Evolutionary conservation across 495 filamentous ascomycete genomes (phyloP).

Genomic region (Penicillium riverlandense): DNA sequence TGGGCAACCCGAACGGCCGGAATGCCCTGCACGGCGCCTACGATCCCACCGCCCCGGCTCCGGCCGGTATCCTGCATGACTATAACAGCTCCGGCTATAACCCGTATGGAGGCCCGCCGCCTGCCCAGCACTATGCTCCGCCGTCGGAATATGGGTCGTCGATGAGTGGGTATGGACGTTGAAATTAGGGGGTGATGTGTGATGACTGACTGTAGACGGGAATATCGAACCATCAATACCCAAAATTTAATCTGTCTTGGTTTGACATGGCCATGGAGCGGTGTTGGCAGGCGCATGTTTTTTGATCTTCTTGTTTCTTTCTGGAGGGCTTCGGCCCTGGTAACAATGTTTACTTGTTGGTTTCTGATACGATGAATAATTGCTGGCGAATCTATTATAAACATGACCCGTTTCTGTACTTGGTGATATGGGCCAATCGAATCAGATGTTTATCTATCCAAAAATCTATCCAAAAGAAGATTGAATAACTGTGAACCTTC

Average conservation of each 20-base stretch:
- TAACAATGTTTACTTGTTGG: conserved; percentile 5
- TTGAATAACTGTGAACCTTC: no score
- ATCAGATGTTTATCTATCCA: no score
- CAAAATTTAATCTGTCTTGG: conserved; percentile 5
- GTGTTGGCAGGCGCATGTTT: conserved; percentile 29
- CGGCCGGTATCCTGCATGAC: conserved; percentile 31
- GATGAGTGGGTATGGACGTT: conserved; percentile 21
- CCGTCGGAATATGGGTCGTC: conserved; percentile 18
- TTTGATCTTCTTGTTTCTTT: conserved; percentile 13
- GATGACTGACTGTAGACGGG: conserved; percentile 3
- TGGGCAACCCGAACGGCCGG: conserved; percentile 28
- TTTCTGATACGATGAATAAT: no score
- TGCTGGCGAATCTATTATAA: no score
- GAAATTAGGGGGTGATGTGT: background rate
- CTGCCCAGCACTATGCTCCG: conserved; percentile 32
- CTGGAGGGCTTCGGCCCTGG: conserved; percentile 3
- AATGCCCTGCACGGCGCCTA: conserved; percentile 30
- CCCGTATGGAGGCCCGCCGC: conserved; percentile 38
- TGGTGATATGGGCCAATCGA: no score
- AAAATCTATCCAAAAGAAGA: no score
- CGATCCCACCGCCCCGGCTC: conserved; percentile 29
- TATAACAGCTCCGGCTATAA: conserved; percentile 27
- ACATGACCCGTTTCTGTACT: no score
- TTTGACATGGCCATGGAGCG: conserved; percentile 30
- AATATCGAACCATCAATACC: conserved; percentile 15